Evolutionary conservation across 495 filamentous ascomycete species (phyloP), one percentile per base, ranked within the genome.

Genomic region (Sphaerosporella brunnea): DNA sequence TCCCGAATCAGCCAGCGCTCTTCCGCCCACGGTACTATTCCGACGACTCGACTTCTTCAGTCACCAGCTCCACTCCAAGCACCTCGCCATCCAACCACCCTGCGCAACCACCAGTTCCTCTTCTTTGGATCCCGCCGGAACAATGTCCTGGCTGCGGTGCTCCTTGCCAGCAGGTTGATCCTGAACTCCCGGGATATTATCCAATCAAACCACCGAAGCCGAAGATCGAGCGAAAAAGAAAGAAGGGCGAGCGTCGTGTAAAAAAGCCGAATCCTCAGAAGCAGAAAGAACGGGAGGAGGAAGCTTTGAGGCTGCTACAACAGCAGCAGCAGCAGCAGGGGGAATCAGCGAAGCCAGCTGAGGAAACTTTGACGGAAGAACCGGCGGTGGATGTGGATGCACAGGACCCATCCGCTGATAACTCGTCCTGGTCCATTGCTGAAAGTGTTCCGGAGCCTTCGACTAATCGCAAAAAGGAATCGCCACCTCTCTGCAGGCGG

Each of bases 131-230:
- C 7, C 43, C 43, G 25, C 81, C 82, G 1, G 50, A 59, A 2
- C 69, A 72, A 54, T 99, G 90, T 60, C 75, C 81, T 18, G 90
- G 90, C 45, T 99, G 90, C 61, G 90, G 90, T 38, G 92, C 88
- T 24, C 73, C 79, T 48, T 72, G 79, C 40, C 90, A 96, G 57
- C 80, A 71, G 0, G 52, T 75, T 1, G 69, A 77, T 19, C 69
- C 78, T n/a, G 61, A 73, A 26, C 70, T 79, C 53, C 73, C 87
- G 1, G 90, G 90, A 35, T 94, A 76, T 64, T 95, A 82, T 63
- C 65, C 73, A 2, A 53, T 52, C 69, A 24, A 64, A 51, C 24
- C 72, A 78, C 55, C 79, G 69, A 54, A 58, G 62, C 35, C 63
- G 70, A 50, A 70, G 58, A 56, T 39, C 19, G 20, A 13, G 13